Evolutionary conservation across 75 land plant genomes (phyloP), one percentile per base, ranked within the genome.

Genomic region (Cupressus sempervirens): DNA sequence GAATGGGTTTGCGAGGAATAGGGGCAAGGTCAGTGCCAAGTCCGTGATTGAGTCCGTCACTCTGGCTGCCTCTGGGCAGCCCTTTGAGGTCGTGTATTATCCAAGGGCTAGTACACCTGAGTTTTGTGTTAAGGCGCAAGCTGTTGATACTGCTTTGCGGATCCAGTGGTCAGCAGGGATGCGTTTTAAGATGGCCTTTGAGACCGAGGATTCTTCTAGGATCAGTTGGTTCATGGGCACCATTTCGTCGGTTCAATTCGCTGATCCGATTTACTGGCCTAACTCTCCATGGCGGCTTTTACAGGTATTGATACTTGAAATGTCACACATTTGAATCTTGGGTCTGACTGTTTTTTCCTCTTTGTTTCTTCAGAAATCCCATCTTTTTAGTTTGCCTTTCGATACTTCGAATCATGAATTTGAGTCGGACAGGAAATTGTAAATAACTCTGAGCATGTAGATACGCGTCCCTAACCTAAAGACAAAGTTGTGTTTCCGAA

Each of bases 201-300:
- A 98, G 90, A 98, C 99, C 0, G 99, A 98, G 91, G 99, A 98
- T 87, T 95, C 99, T 12, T 98, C 99, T 2, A 84, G 99, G 68
- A 93, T 98, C 62, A 98, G 99, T 84, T 98, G 99, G 99, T 98
- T 98, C 86, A 95, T 96, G 98, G 99, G 99, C 40, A 96, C 97
- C 36, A 91, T 96, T 32, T 90, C 96, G 43, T 84, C 92, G 70
- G 98, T 93, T 40, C 97, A 96, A 86, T 88, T 88, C 43, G 95
- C 93, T 26, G 99, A 98, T 84, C 97, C 98, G 14, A 50, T 93
- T 8, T 89, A 81, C 32, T 98, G 99, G 99, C 99, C 98, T 18
- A 92, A 88, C 83, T 98, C 99, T 65, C 99, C 99, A 38, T 98
- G 99, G 99, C 88, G 99, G 30, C 91, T 96, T 76, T 92, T 98